Conservation (phyloP, 2,329 filamentous ascomycete species). For the Penicillium vulpinum region DNA sequence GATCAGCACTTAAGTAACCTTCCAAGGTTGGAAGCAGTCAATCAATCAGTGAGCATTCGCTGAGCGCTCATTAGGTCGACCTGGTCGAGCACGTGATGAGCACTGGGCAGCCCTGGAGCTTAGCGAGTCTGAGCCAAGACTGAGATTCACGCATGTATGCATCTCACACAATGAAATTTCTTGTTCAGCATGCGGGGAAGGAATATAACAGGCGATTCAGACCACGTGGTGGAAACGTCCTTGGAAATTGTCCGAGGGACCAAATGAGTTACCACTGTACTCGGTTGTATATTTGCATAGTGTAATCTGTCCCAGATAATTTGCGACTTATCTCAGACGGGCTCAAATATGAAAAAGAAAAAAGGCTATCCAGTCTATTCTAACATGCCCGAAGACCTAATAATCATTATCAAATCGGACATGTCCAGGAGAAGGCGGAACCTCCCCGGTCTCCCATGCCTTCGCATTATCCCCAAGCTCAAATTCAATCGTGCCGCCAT, state of each 20-base stretch:
- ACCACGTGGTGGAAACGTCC: neutral
- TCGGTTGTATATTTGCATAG: neutral
- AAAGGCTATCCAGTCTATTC: neutral
- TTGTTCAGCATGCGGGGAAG: neutral
- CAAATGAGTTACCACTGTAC: neutral
- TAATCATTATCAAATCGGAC: neutral
- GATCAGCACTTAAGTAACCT: too few relatives aligned
- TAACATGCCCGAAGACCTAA: neutral
- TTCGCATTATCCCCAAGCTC: conserved; percentile 39
- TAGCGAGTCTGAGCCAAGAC: too few relatives aligned
- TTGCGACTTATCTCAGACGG: neutral
- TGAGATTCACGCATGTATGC: too few relatives aligned
- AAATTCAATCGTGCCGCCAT: conserved; percentile 53
- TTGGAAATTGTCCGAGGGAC: neutral
- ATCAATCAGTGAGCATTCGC: too few relatives aligned
- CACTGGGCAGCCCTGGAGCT: too few relatives aligned
- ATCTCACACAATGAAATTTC: neutral
- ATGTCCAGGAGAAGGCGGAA: conserved; percentile 54
- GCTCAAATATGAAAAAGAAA: neutral
- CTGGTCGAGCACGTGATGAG: too few relatives aligned
- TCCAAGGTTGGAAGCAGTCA: too few relatives aligned
- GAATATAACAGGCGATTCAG: neutral
- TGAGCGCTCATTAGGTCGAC: too few relatives aligned
- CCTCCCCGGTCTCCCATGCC: conserved; percentile 52
- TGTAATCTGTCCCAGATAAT: neutral